A percentile compares a stretch with the other conserved stretches of the same genome.
Conservation (phyloP, 306 rosid species). For the Castanea mollissima region DNA sequence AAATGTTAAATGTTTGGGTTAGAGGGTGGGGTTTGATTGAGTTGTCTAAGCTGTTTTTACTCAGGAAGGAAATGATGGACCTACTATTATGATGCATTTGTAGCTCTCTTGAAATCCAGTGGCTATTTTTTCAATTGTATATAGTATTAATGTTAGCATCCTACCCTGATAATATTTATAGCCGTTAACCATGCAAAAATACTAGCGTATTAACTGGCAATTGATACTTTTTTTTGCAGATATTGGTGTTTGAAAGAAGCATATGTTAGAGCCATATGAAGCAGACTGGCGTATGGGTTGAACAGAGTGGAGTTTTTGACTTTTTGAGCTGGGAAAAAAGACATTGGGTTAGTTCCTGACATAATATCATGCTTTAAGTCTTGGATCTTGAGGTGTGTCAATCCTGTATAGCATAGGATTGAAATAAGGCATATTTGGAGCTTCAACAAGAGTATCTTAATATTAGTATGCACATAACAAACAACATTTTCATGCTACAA, state of each 20-base stretch:
- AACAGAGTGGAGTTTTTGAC: constrained; percentile 76
- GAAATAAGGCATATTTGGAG: not conserved
- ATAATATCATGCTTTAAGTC: not conserved
- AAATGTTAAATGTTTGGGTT: too few relatives aligned
- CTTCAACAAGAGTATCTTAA: too few relatives aligned
- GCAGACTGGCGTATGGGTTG: constrained; percentile 61
- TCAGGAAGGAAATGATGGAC: not conserved
- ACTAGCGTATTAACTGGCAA: not conserved
- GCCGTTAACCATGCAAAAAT: not conserved
- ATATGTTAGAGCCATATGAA: constrained; percentile 75
- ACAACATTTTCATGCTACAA: too few relatives aligned
- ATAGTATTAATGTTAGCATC: not conserved
- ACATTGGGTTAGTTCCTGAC: constrained; percentile 51
- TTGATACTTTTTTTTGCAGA: constrained; percentile 38
- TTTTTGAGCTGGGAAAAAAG: constrained; percentile 56
- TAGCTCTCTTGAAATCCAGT: not conserved
- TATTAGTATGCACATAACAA: too few relatives aligned
- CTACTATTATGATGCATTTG: not conserved
- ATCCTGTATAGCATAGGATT: not conserved
- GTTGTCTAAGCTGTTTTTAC: not conserved
- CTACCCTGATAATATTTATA: not conserved
- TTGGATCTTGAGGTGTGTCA: not conserved
- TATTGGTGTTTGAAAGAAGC: constrained; percentile 93
- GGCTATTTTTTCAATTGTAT: not conserved
- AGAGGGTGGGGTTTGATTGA: not conserved